phyloP scores from a whole-genome alignment of 192 early-diverging fungal genomes.

The Mortierella alpina region DNA sequence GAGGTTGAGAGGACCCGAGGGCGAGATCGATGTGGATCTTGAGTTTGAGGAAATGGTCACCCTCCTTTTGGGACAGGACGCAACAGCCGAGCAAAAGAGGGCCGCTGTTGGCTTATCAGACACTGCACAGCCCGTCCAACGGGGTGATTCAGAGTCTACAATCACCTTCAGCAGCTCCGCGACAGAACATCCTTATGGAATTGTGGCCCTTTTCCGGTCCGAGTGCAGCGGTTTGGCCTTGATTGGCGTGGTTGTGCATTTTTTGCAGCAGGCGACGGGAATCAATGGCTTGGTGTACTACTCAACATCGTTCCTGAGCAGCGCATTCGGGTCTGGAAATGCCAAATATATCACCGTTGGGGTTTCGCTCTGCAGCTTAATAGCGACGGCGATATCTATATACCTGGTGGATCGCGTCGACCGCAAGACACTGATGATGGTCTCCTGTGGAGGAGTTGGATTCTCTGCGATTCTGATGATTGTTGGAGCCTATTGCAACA shows the following conservation, averaged over 20 bases:
- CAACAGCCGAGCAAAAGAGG: not conserved
- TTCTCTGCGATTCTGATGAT: constrained; percentile 68
- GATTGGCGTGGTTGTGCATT: constrained; percentile 72
- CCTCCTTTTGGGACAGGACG: constrained; percentile 41
- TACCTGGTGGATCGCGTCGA: constrained; percentile 72
- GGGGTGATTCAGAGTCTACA: not conserved
- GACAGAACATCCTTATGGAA: not conserved
- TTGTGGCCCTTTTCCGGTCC: constrained; percentile 22
- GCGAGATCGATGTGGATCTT: constrained; percentile 50
- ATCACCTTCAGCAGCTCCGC: too few species aligned
- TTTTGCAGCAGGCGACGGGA: constrained; percentile 84
- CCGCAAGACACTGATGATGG: constrained; percentile 69
- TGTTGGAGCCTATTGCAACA: constrained; percentile 63
- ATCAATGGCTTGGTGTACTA: constrained; percentile 91
- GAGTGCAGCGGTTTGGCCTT: constrained; percentile 69
- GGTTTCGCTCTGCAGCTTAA: constrained; percentile 64
- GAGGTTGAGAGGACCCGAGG: constrained; percentile 59
- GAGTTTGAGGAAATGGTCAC: constrained; percentile 73
- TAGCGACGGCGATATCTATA: constrained; percentile 66
- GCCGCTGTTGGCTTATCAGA: not conserved
- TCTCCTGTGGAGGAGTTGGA: constrained; percentile 70
- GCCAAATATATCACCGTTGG: constrained; percentile 72
- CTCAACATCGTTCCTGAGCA: constrained; percentile 57
- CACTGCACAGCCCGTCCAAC: not conserved
- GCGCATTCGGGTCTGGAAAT: constrained; percentile 77